Evolutionary conservation across 345 rosid species (phyloP).

Genomic region (Trapa incisa): DNA sequence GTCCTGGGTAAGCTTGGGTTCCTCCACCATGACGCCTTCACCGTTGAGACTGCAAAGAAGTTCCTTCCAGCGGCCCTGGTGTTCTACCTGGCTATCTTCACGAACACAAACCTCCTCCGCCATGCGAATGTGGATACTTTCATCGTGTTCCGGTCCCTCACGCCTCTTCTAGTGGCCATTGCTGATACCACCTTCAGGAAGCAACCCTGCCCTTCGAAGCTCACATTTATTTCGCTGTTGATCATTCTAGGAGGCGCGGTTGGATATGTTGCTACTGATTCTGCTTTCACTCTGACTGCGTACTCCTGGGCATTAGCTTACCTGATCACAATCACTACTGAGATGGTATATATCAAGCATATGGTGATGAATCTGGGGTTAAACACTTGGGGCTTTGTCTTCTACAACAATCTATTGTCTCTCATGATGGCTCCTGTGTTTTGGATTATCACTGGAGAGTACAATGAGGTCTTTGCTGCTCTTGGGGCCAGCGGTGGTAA

Average conservation of each 20-base stretch:
- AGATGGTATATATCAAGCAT: constrained; percentile 97
- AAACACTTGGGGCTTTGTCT: constrained; percentile 94
- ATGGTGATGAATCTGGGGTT: constrained; percentile 86
- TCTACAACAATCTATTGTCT: constrained; percentile 77
- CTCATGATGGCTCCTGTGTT: constrained; percentile 87
- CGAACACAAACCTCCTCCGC: constrained; percentile 90
- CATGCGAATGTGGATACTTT: constrained; percentile 97
- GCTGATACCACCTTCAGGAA: constrained; percentile 76
- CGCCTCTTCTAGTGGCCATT: constrained; percentile 85
- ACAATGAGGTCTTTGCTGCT: constrained; percentile 49
- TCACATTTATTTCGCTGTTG: constrained; percentile 53
- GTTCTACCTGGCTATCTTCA: constrained; percentile 87
- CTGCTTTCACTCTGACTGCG: constrained; percentile 70
- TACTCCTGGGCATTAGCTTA: constrained; percentile 94
- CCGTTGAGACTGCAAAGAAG: constrained; percentile 74
- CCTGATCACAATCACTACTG: constrained; percentile 75
- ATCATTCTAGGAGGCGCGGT: constrained; percentile 77
- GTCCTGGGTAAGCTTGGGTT: constrained; percentile 65
- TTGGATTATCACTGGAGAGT: constrained; percentile 82
- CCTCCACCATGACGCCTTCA: constrained; percentile 76
- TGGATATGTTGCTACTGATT: constrained; percentile 92
- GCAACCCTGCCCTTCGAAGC: constrained; percentile 73
- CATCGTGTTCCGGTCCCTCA: constrained; percentile 82
- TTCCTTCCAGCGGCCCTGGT: constrained; percentile 87
- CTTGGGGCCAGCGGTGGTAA: constrained; percentile 35